Conservation (phyloP, 805 yeast species). For the Wickerhamomyces silvicola region DNA sequence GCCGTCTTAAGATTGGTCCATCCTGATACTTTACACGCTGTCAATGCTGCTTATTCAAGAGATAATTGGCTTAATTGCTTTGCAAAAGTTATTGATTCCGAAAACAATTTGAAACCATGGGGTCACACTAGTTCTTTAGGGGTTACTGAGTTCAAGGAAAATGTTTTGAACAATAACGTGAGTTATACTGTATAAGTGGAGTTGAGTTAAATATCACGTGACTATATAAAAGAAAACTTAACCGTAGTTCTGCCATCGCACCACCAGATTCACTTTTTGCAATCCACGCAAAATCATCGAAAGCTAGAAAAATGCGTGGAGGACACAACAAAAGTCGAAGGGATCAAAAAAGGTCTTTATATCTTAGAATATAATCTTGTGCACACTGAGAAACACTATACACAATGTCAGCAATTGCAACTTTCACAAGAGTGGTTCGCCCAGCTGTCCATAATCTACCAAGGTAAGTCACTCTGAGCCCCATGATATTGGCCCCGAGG, state of each 20-base stretch:
- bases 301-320: too few species aligned
- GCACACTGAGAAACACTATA: too few species aligned
- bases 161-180: conserved; percentile 1
- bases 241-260: too few species aligned
- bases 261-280: too few species aligned
- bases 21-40: background rate
- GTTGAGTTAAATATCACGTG: background rate
- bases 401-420: conserved; percentile 15
- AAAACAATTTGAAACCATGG: conserved; percentile 3
- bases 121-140: conserved; percentile 3
- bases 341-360: too few species aligned
- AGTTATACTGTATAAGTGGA: background rate
- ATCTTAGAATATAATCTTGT: too few species aligned
- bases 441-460: conserved; percentile 12
- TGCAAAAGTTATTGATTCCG: conserved; percentile 1
- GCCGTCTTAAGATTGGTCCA: conserved; percentile 2
- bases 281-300: too few species aligned
- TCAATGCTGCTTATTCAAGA: background rate
- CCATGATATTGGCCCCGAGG: too few species aligned
- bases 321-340: too few species aligned
- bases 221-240: too few species aligned
- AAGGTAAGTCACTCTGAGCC: conserved; percentile 7
- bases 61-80: conserved; percentile 3
- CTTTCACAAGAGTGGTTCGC: conserved; percentile 9
- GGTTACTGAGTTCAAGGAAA: background rate